A percentile compares a stretch with the other conserved stretches of the same genome.
phyloP scores from a whole-genome alignment of 495 filamentous ascomycete genomes.

The Pyrenopolyporus hunteri region DNA sequence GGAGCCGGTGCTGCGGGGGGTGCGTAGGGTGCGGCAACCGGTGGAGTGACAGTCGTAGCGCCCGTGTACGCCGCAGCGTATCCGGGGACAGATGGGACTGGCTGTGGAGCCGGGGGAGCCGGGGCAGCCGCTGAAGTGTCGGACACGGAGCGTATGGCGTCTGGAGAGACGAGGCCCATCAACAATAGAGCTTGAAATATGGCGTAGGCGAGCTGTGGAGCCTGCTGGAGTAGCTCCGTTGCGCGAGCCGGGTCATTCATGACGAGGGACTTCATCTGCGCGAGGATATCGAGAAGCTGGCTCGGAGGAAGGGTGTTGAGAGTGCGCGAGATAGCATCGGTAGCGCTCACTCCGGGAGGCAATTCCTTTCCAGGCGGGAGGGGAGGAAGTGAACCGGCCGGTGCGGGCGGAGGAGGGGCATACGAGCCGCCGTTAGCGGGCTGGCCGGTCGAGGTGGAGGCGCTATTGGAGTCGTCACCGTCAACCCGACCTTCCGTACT shows the following conservation, averaged over 20 bases:
- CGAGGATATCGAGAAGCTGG: conserved; percentile 91
- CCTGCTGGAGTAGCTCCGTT: conserved; percentile 83
- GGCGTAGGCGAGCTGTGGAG: conserved; percentile 92
- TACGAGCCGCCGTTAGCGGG: conserved; percentile 39
- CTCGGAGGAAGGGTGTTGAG: conserved; percentile 82
- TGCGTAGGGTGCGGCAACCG: conserved; percentile 28
- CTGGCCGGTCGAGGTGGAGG: conserved; percentile 54
- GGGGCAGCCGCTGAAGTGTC: conserved; percentile 45
- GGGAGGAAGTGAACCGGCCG: conserved; percentile 64
- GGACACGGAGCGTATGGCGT: conserved; percentile 56
- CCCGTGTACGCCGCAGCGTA: conserved; percentile 29
- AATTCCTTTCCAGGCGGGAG: conserved; percentile 85
- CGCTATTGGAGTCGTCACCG: conserved; percentile 56
- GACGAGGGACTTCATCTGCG: conserved; percentile 90
- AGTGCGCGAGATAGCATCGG: conserved; percentile 89
- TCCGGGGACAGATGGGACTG: neutral
- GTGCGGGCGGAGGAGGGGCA: conserved; percentile 20
- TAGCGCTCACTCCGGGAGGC: conserved; percentile 77
- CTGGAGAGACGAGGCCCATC: conserved; percentile 84
- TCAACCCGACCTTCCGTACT: conserved; percentile 87
- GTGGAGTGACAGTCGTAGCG: conserved; percentile 40
- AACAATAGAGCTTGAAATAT: conserved; percentile 94
- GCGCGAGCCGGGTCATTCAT: conserved; percentile 81
- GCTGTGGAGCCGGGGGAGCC: conserved; percentile 20
- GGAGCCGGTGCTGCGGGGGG: conserved; percentile 27